Conservation (phyloP, 257 asterid genomes). For the Hygrophila difformis region DNA sequence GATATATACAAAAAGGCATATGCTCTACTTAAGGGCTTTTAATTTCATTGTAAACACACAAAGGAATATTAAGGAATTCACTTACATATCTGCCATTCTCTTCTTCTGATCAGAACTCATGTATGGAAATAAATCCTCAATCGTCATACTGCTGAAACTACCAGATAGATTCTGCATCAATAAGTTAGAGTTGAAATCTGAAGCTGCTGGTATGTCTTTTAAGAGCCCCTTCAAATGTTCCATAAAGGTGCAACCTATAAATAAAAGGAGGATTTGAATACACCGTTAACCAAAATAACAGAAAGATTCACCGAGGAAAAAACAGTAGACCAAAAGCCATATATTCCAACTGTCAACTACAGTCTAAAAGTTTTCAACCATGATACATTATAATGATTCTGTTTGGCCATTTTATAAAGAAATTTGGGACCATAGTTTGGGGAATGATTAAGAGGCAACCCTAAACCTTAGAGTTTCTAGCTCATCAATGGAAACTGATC, state of each 20-base stretch:
- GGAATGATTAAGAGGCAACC: too few relatives aligned
- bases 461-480: too few relatives aligned
- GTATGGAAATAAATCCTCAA: slow-evolving; percentile 37
- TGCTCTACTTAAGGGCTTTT: too few relatives aligned
- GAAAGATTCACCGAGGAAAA: neutral
- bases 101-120: slow-evolving; percentile 34
- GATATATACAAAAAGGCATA: too few relatives aligned
- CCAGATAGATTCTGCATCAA: slow-evolving; percentile 23
- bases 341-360: too few relatives aligned
- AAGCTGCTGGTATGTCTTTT: slow-evolving; percentile 21
- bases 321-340: too few relatives aligned
- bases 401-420: too few relatives aligned
- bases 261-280: slow-evolving; percentile 6
- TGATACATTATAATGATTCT: too few relatives aligned
- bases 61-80: slow-evolving; percentile 8
- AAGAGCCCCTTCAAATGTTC: slow-evolving; percentile 38
- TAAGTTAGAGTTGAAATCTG: slow-evolving; percentile 26
- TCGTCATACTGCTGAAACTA: slow-evolving; percentile 28
- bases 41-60: too few relatives aligned
- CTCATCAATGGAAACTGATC: too few relatives aligned
- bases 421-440: too few relatives aligned
- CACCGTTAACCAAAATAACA: neutral
- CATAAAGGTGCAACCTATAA: slow-evolving; percentile 37
- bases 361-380: too few relatives aligned
- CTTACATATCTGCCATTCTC: slow-evolving; percentile 44